Conservation (phyloP, 345 rosid genomes). For the Aquilaria sinensis region DNA sequence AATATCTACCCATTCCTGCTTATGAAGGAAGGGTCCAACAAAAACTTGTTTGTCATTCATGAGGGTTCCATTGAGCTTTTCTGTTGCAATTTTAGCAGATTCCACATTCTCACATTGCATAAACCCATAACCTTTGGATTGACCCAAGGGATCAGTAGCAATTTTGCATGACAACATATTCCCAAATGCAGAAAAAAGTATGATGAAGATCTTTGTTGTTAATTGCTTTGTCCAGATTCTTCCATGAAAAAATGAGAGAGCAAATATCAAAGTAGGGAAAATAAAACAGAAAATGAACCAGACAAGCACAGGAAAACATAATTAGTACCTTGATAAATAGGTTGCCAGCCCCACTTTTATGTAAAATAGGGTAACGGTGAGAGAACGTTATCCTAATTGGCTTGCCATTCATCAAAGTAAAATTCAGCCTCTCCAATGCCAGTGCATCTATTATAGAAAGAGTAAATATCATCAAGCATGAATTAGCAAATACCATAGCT, state of each 20-base stretch:
- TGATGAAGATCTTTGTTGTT: constrained; percentile 76
- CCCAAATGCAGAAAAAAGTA: constrained; percentile 56
- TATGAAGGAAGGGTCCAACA: constrained; percentile 75
- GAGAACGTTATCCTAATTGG: constrained; percentile 84
- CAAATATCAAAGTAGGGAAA: constrained; percentile 9
- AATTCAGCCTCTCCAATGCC: constrained; percentile 80
- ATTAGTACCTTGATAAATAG: constrained; percentile 53
- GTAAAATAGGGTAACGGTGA: constrained; percentile 68
- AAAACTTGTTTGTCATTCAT: constrained; percentile 69
- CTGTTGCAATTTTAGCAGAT: constrained; percentile 61
- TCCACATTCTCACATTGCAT: constrained; percentile 76
- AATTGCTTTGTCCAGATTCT: constrained; percentile 79
- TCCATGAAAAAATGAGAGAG: constrained; percentile 11
- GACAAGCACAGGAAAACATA: neutral
- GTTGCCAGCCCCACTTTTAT: constrained; percentile 75
- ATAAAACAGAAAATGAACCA: neutral
- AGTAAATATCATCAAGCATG: neutral
- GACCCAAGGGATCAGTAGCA: constrained; percentile 65
- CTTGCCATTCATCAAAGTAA: constrained; percentile 65
- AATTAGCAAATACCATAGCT: neutral
- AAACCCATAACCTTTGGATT: constrained; percentile 79
- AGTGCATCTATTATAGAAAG: constrained; percentile 55
- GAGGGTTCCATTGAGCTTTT: constrained; percentile 64
- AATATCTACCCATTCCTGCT: constrained; percentile 55
- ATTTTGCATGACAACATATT: constrained; percentile 69